These are phyloP conservation scores for Yamadazyma atlantica DNA, from an alignment of 1,139 yeast species.

Conservation along the genomic window DNA sequence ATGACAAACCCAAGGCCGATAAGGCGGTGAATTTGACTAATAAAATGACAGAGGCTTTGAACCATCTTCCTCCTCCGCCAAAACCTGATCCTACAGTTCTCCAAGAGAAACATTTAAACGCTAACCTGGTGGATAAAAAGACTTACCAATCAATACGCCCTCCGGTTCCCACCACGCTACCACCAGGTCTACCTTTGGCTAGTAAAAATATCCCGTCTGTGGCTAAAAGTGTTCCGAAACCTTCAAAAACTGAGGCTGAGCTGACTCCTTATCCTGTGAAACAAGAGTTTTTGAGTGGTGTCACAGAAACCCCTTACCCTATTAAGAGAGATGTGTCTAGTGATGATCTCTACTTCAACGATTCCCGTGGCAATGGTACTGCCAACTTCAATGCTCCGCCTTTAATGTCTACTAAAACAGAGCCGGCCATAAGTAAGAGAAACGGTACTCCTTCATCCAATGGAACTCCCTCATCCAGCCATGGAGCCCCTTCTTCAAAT, in stretches of 20 bases:
- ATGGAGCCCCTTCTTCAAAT: background rate
- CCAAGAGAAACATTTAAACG: too few relatives aligned
- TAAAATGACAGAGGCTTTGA: background rate
- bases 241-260: background rate
- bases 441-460: too few relatives aligned
- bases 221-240: background rate
- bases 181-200: constrained; percentile 17
- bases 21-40: background rate
- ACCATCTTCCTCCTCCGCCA: constrained; percentile 2
- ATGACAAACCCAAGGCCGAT: background rate
- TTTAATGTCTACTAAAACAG: constrained; percentile 1
- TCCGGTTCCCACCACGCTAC: constrained; percentile 20
- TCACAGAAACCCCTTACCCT: constrained; percentile 24
- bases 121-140: too few relatives aligned
- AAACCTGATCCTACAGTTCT: background rate
- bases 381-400: background rate
- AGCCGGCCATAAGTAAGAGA: too few relatives aligned
- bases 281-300: constrained; percentile 14
- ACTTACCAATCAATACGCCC: constrained; percentile 9
- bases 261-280: constrained; percentile 16
- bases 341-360: constrained; percentile 3
- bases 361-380: background rate
- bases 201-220: background rate
- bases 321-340: constrained; percentile 2
- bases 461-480: too few relatives aligned